A percentile compares a stretch with the other conserved stretches of the same genome.
phyloP scores from a whole-genome alignment of 331 rosid species.

The Quercus phellos region DNA sequence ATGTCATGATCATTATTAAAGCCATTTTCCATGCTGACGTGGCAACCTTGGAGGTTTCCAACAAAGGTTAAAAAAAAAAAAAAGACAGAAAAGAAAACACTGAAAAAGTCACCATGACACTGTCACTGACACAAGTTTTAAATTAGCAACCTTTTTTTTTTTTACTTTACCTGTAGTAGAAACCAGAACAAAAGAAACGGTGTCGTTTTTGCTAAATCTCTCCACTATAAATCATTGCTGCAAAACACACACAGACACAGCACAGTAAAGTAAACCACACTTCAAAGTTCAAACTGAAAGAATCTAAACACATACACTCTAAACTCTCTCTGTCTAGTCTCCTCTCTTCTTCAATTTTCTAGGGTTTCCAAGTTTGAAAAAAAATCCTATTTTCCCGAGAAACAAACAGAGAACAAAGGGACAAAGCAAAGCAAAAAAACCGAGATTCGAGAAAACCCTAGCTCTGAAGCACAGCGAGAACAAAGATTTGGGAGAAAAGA shows the following conservation, averaged over 20 bases:
- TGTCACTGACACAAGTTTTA: no score
- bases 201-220: neutral
- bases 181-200: neutral
- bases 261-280: neutral
- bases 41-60: no score
- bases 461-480: neutral
- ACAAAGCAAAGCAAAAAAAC: neutral
- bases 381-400: slow-evolving; percentile 10
- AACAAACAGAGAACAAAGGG: slow-evolving; percentile 4
- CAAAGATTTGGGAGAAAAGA: neutral
- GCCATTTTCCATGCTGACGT: no score
- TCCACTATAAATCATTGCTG: neutral
- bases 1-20: no score
- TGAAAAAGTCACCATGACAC: no score
- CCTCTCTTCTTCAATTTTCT: neutral
- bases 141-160: neutral
- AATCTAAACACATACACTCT: neutral
- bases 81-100: no score
- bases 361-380: neutral
- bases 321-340: neutral
- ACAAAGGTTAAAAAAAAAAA: no score
- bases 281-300: neutral
- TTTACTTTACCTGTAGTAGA: neutral
- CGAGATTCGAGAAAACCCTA: slow-evolving; percentile 7
- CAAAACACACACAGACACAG: neutral